Evolutionary conservation across 129 eudicot species (phyloP).

Genomic region (Heracleum sosnowskyi): DNA sequence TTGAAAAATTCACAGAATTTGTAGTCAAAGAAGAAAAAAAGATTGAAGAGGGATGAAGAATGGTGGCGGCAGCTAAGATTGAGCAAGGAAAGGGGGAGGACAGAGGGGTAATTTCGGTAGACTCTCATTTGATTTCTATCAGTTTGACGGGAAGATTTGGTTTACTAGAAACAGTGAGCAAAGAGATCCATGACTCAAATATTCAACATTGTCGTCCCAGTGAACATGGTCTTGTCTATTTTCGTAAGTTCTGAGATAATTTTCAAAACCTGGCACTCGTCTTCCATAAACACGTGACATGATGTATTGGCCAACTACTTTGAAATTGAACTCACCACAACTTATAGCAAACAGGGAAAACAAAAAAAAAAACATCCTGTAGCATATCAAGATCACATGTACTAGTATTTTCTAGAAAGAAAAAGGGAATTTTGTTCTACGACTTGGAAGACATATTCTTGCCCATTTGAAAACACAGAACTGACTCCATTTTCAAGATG

Average conservation of each 20-base stretch:
- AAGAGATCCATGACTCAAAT: not conserved
- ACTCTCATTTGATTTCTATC: too few species aligned
- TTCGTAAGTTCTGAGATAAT: not conserved
- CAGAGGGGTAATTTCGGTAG: too few species aligned
- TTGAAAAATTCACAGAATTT: too few species aligned
- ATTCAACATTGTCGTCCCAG: not conserved
- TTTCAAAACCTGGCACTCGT: not conserved
- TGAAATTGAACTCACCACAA: not conserved
- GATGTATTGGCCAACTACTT: not conserved
- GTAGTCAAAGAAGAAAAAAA: too few species aligned
- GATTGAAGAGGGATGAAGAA: too few species aligned
- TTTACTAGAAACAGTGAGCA: too few species aligned
- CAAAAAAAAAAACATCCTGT: too few species aligned
- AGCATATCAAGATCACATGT: not conserved
- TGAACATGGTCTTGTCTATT: not conserved
- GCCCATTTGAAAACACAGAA: not conserved
- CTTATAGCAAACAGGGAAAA: too few species aligned
- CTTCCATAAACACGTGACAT: not conserved
- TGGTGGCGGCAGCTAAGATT: too few species aligned
- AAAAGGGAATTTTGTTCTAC: not conserved
- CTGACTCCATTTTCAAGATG: not conserved
- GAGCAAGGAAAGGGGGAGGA: too few species aligned
- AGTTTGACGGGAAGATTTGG: too few species aligned
- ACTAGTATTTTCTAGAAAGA: not conserved
- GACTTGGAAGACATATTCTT: not conserved